phyloP scores from a whole-genome alignment of 805 yeast genomes.

The Candida vartiovaarae region DNA sequence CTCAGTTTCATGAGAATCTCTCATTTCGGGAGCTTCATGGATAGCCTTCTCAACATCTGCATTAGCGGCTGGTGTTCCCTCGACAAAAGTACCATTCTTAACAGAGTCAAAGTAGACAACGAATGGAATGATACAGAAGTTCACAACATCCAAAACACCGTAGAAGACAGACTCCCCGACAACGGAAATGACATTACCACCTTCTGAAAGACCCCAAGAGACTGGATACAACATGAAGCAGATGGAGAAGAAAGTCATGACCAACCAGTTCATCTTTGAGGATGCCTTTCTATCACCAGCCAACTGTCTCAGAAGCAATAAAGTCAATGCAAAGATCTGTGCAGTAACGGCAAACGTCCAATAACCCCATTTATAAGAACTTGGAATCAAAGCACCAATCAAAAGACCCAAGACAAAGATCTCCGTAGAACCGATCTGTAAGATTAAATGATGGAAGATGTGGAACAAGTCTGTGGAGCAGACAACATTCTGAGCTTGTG shows the following conservation, averaged over 20 bases:
- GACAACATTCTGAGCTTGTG: constrained; percentile 15
- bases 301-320: constrained; percentile 25
- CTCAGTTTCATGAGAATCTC: constrained; percentile 30
- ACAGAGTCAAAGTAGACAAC: constrained; percentile 18
- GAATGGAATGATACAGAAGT: constrained; percentile 37
- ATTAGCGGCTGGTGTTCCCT: constrained; percentile 2
- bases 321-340: constrained; percentile 31
- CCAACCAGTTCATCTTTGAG: constrained; percentile 3
- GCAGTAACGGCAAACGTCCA: constrained; percentile 46
- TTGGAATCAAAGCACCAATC: constrained; percentile 47
- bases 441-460: constrained; percentile 25
- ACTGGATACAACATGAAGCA: constrained; percentile 39
- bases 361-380: constrained; percentile 66
- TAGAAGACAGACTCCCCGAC: constrained; percentile 49
- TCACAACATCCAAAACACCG: constrained; percentile 42
- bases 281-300: constrained; percentile 7
- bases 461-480: constrained; percentile 11
- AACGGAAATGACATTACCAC: constrained; percentile 48
- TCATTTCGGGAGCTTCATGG: constrained; percentile 14
- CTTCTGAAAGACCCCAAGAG: constrained; percentile 46
- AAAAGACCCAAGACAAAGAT: constrained; percentile 46
- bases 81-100: constrained; percentile 15
- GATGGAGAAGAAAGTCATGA: constrained; percentile 25
- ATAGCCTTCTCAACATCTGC: constrained; percentile 15
- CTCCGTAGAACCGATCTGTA: constrained; percentile 38